These are phyloP conservation scores for Mallotus repandus DNA, from an alignment of 441 rosid genomes.

Conservation along the genomic window DNA sequence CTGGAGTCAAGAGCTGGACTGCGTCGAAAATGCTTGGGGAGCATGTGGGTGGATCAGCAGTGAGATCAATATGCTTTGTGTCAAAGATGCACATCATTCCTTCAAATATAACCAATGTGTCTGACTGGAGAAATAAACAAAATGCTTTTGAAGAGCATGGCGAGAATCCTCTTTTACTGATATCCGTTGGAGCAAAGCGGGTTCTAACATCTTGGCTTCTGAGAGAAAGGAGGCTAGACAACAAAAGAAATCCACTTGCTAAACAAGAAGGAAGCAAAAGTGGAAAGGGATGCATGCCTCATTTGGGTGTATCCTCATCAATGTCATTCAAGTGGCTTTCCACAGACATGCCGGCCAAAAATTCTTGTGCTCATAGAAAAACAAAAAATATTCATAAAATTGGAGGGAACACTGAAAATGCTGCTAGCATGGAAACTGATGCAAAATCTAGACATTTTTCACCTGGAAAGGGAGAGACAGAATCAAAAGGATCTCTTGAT, in stretches of 20 bases:
- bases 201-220: slow-evolving; percentile 86
- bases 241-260: slow-evolving; percentile 27
- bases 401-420: slow-evolving; percentile 23
- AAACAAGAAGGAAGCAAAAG: slow-evolving; percentile 18
- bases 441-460: slow-evolving; percentile 26
- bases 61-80: slow-evolving; percentile 82
- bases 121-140: slow-evolving; percentile 27
- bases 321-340: slow-evolving; percentile 96
- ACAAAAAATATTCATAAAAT: slow-evolving; percentile 29
- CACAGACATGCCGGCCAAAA: slow-evolving; percentile 85
- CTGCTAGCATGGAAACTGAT: slow-evolving; percentile 25
- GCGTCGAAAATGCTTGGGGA: slow-evolving; percentile 88
- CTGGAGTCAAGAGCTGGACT: slow-evolving; percentile 62
- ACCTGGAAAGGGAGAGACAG: slow-evolving; percentile 25
- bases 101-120: slow-evolving; percentile 31
- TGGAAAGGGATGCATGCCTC: slow-evolving; percentile 29
- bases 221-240: slow-evolving; percentile 41
- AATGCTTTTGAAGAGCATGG: slow-evolving; percentile 30
- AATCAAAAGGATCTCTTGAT: slow-evolving; percentile 29
- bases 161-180: slow-evolving; percentile 56
- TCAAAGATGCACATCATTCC: slow-evolving; percentile 49
- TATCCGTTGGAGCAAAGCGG: slow-evolving; percentile 95
- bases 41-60: slow-evolving; percentile 98
- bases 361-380: slow-evolving; percentile 40
- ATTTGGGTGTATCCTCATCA: slow-evolving; percentile 43